Conservation (phyloP, 176 grass and related monocot species). For the Carex pumila region DNA sequence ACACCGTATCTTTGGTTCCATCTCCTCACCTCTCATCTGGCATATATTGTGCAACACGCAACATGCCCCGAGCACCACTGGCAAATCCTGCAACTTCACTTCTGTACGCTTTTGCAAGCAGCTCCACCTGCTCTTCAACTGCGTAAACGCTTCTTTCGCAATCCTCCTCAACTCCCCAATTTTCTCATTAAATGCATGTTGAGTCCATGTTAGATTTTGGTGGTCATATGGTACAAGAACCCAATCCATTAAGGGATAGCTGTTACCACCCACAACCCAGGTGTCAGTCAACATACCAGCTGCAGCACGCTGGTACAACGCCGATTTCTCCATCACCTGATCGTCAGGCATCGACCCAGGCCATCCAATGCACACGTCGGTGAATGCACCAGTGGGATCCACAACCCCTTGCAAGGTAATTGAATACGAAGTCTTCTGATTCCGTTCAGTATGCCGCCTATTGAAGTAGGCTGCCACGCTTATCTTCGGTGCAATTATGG, state of each 20-base stretch:
- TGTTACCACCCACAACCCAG: constrained; percentile 61
- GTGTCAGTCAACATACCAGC: constrained; percentile 67
- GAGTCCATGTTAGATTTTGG: constrained; percentile 90
- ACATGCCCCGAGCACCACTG: constrained; percentile 85
- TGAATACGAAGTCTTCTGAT: constrained; percentile 97
- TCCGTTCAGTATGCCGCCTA: constrained; percentile 86
- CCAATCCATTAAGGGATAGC: constrained; percentile 90
- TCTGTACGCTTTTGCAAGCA: constrained; percentile 90
- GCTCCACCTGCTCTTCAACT: constrained; percentile 75
- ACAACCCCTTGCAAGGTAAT: constrained; percentile 91
- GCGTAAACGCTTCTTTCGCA: constrained; percentile 49
- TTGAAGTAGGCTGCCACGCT: constrained; percentile 91
- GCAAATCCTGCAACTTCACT: constrained; percentile 93
- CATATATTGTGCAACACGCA: constrained; percentile 96
- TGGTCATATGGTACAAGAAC: constrained; percentile 91
- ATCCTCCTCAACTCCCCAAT: constrained; percentile 51
- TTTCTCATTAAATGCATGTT: constrained; percentile 96
- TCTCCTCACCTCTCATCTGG: constrained; percentile 54
- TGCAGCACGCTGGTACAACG: constrained; percentile 68
- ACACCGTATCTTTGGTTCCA: constrained; percentile 42
- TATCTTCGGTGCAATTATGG: constrained; percentile 97
- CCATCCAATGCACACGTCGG: constrained; percentile 93
- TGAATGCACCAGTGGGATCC: constrained; percentile 65
- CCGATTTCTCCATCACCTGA: constrained; percentile 84
- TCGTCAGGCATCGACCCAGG: constrained; percentile 93